phyloP scores from a whole-genome alignment of 352 stramenopile species.

The Globisporangium irregulare region DNA sequence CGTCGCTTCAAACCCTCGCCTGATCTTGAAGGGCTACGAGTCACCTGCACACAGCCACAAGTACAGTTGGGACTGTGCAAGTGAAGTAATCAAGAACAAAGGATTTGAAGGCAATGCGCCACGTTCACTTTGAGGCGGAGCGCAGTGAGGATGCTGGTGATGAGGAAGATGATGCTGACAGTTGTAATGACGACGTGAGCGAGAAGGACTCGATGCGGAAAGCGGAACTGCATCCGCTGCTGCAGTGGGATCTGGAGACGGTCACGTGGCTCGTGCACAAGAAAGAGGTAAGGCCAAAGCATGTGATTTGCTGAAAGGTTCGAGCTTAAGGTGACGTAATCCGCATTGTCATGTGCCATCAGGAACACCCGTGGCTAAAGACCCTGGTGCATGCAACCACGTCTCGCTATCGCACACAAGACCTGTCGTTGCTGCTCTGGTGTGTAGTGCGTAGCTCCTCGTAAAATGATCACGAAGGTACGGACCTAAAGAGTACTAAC shows the following conservation, averaged over 20 bases:
- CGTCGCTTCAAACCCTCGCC: background rate
- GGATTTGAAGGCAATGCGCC: background rate
- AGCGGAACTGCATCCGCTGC: conserved; percentile 33
- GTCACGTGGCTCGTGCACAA: conserved; percentile 34
- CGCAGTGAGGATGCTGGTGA: too few species aligned
- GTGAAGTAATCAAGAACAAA: background rate
- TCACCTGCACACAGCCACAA: background rate
- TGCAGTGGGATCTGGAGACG: conserved; percentile 53
- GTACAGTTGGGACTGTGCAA: too few species aligned
- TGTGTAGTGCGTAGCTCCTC: conserved; percentile 9
- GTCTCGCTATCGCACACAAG: conserved; percentile 51
- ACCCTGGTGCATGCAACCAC: conserved; percentile 45
- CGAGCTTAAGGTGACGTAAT: background rate
- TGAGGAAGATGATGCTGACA: background rate
- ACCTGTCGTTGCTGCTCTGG: conserved; percentile 68
- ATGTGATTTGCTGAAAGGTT: background rate
- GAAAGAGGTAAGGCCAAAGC: conserved; percentile 31
- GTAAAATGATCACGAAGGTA: too few species aligned
- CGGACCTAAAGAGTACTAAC: background rate
- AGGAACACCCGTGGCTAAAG: conserved; percentile 33
- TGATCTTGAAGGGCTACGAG: background rate
- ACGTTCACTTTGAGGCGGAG: background rate
- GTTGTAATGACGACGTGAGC: background rate
- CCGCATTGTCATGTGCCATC: background rate
- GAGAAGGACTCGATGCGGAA: background rate